Conservation (phyloP, 73 alveolate species). For the Tetrahymena borealis region DNA sequence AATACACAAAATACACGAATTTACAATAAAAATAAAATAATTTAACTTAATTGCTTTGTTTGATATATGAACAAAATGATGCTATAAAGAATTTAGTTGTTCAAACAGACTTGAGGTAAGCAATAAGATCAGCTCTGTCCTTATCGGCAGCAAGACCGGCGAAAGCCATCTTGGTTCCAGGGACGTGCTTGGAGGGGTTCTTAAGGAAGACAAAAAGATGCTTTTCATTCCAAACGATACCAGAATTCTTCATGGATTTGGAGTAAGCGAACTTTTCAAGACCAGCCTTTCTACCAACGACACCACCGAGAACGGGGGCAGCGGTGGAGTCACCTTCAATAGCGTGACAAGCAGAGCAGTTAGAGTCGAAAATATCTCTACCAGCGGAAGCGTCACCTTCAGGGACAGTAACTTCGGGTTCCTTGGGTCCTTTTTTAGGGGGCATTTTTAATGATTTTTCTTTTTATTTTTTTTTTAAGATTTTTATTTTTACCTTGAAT, state of each 20-base stretch:
- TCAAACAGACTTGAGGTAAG: constrained; percentile 43
- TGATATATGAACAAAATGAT: background rate
- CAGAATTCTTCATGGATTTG: constrained; percentile 21
- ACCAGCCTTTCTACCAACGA: constrained; percentile 37
- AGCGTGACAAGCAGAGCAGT: constrained; percentile 46
- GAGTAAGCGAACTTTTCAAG: constrained; percentile 27
- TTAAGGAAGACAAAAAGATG: constrained; percentile 57
- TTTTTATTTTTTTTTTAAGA: constrained; percentile 14
- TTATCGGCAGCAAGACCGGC: constrained; percentile 67
- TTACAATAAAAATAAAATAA: background rate
- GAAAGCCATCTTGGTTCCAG: constrained; percentile 80
- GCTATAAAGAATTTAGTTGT: background rate
- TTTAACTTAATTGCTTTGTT: background rate
- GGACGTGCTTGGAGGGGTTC: constrained; percentile 69
- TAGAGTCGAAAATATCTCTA: constrained; percentile 34
- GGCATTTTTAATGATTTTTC: constrained; percentile 23
- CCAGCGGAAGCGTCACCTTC: constrained; percentile 39
- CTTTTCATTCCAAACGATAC: constrained; percentile 60
- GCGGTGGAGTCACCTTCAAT: constrained; percentile 43
- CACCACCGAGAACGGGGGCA: constrained; percentile 40
- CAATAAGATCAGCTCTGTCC: constrained; percentile 73
- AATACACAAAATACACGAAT: background rate
- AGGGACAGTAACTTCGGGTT: constrained; percentile 35
- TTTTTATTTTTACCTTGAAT: background rate
- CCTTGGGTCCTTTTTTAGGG: constrained; percentile 30